Percentiles rank a stretch among this genome's conserved stretches.
These are phyloP conservation scores for Tuber magnatum DNA, from an alignment of 495 filamentous ascomycete genomes.

Conservation along the genomic window DNA sequence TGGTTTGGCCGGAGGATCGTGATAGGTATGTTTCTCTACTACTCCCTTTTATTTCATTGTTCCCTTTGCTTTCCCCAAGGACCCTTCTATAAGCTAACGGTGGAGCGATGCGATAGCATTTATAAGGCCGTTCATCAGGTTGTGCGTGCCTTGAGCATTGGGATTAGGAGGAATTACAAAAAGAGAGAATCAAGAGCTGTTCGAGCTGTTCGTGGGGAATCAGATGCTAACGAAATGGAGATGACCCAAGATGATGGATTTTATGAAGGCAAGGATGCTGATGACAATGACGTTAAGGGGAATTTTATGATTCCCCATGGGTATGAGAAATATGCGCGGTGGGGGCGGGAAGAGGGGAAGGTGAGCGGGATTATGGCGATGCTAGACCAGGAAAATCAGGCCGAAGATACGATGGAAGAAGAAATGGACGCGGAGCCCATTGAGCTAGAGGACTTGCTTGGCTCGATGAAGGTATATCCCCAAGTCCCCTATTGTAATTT, in stretches of 20 bases:
- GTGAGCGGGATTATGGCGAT: too few species aligned
- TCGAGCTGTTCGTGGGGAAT: too few species aligned
- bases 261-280: neutral
- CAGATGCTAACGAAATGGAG: neutral
- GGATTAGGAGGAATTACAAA: neutral
- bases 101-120: neutral
- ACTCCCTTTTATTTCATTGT: neutral
- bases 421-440: too few species aligned
- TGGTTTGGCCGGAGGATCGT: neutral
- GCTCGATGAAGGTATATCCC: too few species aligned
- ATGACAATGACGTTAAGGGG: too few species aligned
- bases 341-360: neutral
- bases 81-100: neutral
- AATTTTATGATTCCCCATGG: neutral
- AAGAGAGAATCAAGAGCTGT: neutral
- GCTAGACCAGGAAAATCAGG: too few species aligned
- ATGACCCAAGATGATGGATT: neutral
- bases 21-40: neutral
- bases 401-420: too few species aligned
- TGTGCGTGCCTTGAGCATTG: neutral
- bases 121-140: neutral
- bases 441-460: too few species aligned
- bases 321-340: neutral
- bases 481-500: too few species aligned
- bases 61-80: neutral